phyloP scores from a whole-genome alignment of 1,139 yeast species.

The Zhuliangozyma blackwelliae region DNA sequence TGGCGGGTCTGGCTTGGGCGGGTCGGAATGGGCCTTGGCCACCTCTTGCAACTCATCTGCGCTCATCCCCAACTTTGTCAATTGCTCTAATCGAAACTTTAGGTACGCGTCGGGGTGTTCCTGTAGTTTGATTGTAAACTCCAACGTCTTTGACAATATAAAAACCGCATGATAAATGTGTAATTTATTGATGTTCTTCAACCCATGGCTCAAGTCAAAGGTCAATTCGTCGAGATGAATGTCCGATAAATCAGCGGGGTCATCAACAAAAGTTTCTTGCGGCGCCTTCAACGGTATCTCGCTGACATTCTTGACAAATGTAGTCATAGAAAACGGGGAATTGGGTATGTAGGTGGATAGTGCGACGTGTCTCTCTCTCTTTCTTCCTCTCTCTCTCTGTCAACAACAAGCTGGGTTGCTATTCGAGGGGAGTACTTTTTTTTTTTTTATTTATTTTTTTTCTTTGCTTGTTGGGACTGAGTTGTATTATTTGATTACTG shows the following conservation, averaged over 20 bases:
- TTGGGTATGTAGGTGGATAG: too few species aligned
- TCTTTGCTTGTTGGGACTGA: too few species aligned
- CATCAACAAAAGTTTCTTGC: constrained; percentile 43
- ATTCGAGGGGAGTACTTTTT: too few species aligned
- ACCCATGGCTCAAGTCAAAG: constrained; percentile 26
- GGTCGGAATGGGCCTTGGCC: not conserved
- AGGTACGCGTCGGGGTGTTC: constrained; percentile 19
- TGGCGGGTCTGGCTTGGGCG: not conserved
- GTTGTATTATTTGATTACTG: too few species aligned
- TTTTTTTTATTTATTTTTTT: too few species aligned
- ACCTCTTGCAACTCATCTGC: not conserved
- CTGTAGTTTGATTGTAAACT: constrained; percentile 32
- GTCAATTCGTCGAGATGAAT: constrained; percentile 33
- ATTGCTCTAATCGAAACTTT: constrained; percentile 24
- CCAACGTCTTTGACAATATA: constrained; percentile 26
- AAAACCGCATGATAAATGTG: constrained; percentile 36
- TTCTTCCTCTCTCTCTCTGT: too few species aligned
- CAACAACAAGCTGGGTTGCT: too few species aligned
- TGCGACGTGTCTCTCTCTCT: too few species aligned
- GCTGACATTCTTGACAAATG: constrained; percentile 12
- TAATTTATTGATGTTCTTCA: constrained; percentile 31
- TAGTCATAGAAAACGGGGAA: not conserved
- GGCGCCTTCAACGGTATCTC: constrained; percentile 40
- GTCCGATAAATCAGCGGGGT: constrained; percentile 33
- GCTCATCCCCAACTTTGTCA: constrained; percentile 15